Evolutionary conservation across 257 asterid genomes (phyloP), one percentile per base, ranked within the genome.

Genomic region (Solanum sejunctum): DNA sequence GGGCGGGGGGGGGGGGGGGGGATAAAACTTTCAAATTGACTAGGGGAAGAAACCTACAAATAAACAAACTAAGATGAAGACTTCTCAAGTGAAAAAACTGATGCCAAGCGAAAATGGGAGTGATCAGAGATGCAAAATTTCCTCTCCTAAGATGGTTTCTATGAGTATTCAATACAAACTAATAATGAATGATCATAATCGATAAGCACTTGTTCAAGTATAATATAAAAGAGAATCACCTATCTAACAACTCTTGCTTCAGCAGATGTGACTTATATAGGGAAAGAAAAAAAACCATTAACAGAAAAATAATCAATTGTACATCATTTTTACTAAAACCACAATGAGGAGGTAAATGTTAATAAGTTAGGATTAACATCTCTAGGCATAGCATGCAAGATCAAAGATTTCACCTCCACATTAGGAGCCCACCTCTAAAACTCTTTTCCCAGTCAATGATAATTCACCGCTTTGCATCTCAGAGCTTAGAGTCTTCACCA

Each of bases 391-490:
- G 15, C 32, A 60, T 56, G 8, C 71, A 69, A 56, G 79, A 86
- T 79, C 84, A 61, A 52, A 54, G 81, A 87, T 83, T 66, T 91
- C 92, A 89, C 94, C 94, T 89, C 91, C 89, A 91, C 78, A 80
- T 80, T 86, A 87, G 78, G 64, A 80, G 69, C 97, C 91, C 94
- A 94, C 98, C 99, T 97, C 99, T 89, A 97, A 91, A 91, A 97
- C 97, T 85, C 92, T 88, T 84, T 95, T 94, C 69, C 94, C 94
- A 10, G 87, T 39, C 83, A 93, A 87, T 28, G 97, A 92, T 85
- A 95, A 84, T 61, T 81, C 82, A 86, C 91, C 93, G 12, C 89
- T 90, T 88, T 90, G 88, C 85, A 95, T 84, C 87, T 94, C 97
- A 7, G 92, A 88, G 85, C 57, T 83, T 57, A 97, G 94, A 84